Percentiles rank a stretch among this genome's conserved stretches.
Evolutionary conservation across 2,329 filamentous ascomycete genomes (phyloP).

Genomic region (Diaporthe nobilis): DNA sequence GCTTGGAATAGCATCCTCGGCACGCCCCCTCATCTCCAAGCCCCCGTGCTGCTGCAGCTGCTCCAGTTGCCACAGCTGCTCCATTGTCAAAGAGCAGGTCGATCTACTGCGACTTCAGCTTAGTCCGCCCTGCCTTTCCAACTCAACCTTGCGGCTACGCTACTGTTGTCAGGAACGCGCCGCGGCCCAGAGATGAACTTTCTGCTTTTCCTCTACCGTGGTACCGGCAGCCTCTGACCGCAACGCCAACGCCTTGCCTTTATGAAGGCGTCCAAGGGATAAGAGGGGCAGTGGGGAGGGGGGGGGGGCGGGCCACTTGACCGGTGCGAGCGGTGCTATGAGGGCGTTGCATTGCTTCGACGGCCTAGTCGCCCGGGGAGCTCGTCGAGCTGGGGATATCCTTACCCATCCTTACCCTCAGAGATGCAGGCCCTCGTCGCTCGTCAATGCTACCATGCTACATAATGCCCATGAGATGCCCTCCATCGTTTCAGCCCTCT

Average conservation of each 20-base stretch:
- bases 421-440: neutral
- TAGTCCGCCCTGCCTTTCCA: slow-evolving; percentile 9
- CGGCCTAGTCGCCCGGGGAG: slow-evolving; percentile 16
- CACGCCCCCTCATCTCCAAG: neutral
- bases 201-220: slow-evolving; percentile 15
- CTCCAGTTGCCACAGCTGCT: neutral
- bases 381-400: slow-evolving; percentile 32
- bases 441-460: slow-evolving; percentile 37
- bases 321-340: slow-evolving; percentile 1
- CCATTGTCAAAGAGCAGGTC: neutral
- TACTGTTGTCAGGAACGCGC: slow-evolving; percentile 17
- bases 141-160: slow-evolving; percentile 11
- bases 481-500: slow-evolving; percentile 40
- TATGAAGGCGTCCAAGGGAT: neutral
- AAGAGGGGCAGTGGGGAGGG: neutral
- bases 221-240: slow-evolving; percentile 1
- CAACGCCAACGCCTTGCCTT: neutral
- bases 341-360: slow-evolving; percentile 28
- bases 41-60: neutral
- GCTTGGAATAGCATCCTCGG: slow-evolving; percentile 10
- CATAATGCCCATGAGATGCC: slow-evolving; percentile 36
- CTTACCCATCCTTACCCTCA: slow-evolving; percentile 32
- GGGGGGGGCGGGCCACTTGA: neutral
- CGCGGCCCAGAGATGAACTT: slow-evolving; percentile 3
- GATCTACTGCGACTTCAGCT: neutral